Evolutionary conservation across 768 basidiomycete species (phyloP).

Genomic region (Coprinopsis marcescibilis): DNA sequence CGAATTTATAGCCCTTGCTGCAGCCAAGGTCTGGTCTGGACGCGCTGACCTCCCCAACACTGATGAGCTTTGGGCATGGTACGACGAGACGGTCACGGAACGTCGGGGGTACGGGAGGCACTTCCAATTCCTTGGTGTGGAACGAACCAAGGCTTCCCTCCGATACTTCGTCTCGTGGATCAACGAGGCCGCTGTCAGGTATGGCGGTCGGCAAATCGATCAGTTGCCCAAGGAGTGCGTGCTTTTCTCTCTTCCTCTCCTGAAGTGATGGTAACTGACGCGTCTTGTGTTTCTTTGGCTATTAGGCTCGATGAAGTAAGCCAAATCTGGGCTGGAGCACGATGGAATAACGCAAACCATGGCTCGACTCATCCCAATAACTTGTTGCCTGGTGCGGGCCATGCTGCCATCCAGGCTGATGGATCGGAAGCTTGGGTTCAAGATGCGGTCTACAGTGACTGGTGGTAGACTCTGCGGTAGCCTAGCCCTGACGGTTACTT

Average conservation of each 20-base stretch:
- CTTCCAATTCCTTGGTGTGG: conserved; percentile 29
- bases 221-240: conserved; percentile 11
- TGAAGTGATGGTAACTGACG: neutral
- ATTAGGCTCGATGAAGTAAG: conserved; percentile 3
- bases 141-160: conserved; percentile 22
- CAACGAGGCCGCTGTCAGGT: conserved; percentile 32
- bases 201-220: conserved; percentile 29
- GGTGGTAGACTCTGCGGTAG: conserved; percentile 8
- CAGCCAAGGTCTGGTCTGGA: conserved; percentile 33
- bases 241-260: neutral
- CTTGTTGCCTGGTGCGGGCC: neutral
- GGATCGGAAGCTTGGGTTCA: conserved; percentile 3
- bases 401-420: neutral
- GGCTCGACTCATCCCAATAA: neutral
- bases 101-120: conserved; percentile 31
- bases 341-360: neutral
- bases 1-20: conserved; percentile 30
- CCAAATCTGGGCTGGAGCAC: conserved; percentile 1
- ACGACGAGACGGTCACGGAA: conserved; percentile 24
- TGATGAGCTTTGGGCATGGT: conserved; percentile 26
- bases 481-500: too few relatives aligned
- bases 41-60: conserved; percentile 29
- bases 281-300: neutral
- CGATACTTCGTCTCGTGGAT: conserved; percentile 35
- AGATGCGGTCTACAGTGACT: conserved; percentile 4